These are phyloP conservation scores for Pythium volutum DNA, from an alignment of 352 stramenopile genomes.

Conservation along the genomic window DNA sequence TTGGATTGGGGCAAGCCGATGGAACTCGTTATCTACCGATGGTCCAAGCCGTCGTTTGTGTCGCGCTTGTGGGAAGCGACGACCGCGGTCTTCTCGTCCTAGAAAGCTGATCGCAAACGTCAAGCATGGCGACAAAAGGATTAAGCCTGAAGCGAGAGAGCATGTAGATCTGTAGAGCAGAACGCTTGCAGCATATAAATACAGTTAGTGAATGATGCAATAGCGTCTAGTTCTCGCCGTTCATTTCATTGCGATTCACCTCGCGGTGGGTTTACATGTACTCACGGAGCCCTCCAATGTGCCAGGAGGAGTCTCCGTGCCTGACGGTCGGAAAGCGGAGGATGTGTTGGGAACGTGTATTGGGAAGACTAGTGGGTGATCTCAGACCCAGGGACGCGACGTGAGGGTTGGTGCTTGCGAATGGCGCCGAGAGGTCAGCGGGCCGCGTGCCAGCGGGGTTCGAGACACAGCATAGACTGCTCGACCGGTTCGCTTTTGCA, in stretches of 20 bases:
- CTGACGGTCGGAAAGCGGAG: background rate
- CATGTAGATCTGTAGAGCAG: background rate
- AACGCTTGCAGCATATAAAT: background rate
- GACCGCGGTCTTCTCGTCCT: slow-evolving; percentile 5
- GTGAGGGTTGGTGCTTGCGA: slow-evolving; percentile 8
- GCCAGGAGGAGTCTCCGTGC: background rate
- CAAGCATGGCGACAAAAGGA: background rate
- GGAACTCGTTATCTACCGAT: slow-evolving; percentile 43
- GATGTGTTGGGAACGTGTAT: background rate
- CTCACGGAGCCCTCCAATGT: background rate
- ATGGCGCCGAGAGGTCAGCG: slow-evolving; percentile 1
- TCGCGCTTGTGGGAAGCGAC: slow-evolving; percentile 8
- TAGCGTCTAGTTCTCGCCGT: background rate
- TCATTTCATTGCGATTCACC: background rate
- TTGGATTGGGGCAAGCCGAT: slow-evolving; percentile 42
- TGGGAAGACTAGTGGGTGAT: too few species aligned
- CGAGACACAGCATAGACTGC: background rate
- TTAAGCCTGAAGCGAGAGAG: background rate
- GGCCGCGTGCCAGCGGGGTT: background rate
- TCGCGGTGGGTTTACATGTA: background rate
- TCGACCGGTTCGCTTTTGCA: background rate
- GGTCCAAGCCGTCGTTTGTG: slow-evolving; percentile 2
- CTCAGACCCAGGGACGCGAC: slow-evolving; percentile 17
- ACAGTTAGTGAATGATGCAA: background rate
- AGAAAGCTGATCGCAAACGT: background rate